Percentiles rank a stretch among this genome's conserved stretches.
phyloP scores from a whole-genome alignment of 257 asterid species.

The Verbascum thapsus region DNA sequence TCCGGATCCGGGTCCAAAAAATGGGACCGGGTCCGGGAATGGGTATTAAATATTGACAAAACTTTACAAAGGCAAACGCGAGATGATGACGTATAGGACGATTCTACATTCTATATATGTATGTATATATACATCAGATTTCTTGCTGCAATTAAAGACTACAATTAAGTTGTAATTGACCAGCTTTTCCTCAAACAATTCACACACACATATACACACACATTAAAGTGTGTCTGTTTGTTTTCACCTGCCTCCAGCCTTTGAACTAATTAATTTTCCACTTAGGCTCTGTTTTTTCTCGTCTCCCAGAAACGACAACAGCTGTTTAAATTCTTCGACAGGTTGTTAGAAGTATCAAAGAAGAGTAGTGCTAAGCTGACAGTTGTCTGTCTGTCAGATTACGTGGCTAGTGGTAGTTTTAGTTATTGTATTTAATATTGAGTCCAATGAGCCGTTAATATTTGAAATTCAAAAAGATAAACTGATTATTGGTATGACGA shows the following conservation, averaged over 20 bases:
- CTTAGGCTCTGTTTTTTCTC: neutral
- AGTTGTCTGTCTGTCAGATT: too few species aligned
- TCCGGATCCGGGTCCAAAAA: too few species aligned
- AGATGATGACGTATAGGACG: too few species aligned
- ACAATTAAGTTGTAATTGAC: too few species aligned
- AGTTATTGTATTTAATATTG: conserved; percentile 23
- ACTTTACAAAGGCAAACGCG: too few species aligned
- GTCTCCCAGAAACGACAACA: neutral
- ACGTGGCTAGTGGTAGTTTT: conserved; percentile 27
- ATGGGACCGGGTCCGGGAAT: too few species aligned
- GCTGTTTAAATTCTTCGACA: too few species aligned
- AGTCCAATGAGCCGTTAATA: conserved; percentile 45
- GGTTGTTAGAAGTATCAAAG: too few species aligned
- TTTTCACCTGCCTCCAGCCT: neutral
- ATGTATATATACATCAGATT: neutral
- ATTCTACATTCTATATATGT: too few species aligned
- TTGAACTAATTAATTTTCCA: neutral
- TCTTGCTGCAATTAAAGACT: neutral
- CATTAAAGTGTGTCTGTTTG: conserved; percentile 16
- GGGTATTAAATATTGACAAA: too few species aligned
- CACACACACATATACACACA: too few species aligned
- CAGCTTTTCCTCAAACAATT: neutral
- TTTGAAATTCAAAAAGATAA: conserved; percentile 60
- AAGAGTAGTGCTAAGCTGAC: too few species aligned
- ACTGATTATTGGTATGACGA: conserved; percentile 9